Base-by-base conservation (phyloP, 1,284 basidiomycete genomes). In the Anthracocystis panici-leucophaei region DNA sequence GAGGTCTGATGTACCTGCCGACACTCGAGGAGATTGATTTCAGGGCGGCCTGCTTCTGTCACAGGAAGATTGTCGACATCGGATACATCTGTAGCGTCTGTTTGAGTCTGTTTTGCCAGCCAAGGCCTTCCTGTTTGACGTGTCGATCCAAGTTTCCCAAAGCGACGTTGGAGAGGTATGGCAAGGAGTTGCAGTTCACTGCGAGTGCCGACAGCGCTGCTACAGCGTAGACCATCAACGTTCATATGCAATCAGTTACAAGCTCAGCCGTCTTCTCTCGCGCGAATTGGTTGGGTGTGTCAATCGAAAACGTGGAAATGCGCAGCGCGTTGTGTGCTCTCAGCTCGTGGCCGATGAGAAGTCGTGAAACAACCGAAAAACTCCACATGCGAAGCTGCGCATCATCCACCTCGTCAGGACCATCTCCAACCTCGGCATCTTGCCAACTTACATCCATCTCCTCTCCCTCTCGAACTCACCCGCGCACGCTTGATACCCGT, bases 31-130 rank as follows among this genome's bases (percentile, higher is more conserved):
- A 92, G 77, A 92, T 98, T 65, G 97, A 99, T 85, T 96, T 99
- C 84, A 89, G 97, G 29, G 97, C 97, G 0, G 95, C 95, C 7
- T 99, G 97, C 85, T 99, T 99, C 87, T 99, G 97, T 86, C 97
- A 99, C 86, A 95, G 97, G 82, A 91, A 92, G 57, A 96, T 97
- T 50, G 91, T 99, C 41, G 96, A 99, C 82, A 90, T 99, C 57
- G 97, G 95, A 40, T 99, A 96, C 81, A 95, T 99, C 25, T 99
- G 97, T 86, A 80, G 77, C 29, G 82, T 84, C 23, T 85, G 83
- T 42, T 57, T 85, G 25, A 84, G 82, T 60, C 72, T 77, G 3
- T 77, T 73, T 31, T 77, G 75, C 50, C 51, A 62, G 33, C 75
- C 75, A n/a, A 53, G 70, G 29, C 58, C 70, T 0, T 61, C 48